phyloP scores from a whole-genome alignment of 2,329 filamentous ascomycete species.

The Cercospora beticola region DNA sequence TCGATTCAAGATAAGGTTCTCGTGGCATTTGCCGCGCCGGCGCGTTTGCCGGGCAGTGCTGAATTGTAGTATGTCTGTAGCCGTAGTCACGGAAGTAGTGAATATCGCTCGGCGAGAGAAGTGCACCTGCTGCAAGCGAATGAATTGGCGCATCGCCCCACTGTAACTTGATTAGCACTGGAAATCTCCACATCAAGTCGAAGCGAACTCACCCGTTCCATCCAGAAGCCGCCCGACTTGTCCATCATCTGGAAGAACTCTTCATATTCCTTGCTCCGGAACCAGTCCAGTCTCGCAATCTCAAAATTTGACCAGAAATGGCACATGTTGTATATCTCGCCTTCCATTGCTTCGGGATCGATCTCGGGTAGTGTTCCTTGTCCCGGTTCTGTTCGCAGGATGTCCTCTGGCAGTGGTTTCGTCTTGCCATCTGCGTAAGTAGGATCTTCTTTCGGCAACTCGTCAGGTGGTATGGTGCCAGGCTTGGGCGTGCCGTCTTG shows the following conservation, averaged over 20 bases:
- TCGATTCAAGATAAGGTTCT: conserved; percentile 64
- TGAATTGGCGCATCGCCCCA: conserved; percentile 99
- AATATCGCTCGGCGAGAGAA: conserved; percentile 78
- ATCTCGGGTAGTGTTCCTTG: conserved; percentile 72
- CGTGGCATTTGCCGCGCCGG: conserved; percentile 81
- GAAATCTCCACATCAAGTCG: conserved; percentile 23
- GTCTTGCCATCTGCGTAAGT: conserved; percentile 66
- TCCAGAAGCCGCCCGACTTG: conserved; percentile 96
- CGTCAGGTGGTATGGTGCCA: conserved; percentile 33
- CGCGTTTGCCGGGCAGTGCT: conserved; percentile 96
- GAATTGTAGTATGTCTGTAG: conserved; percentile 97
- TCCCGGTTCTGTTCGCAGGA: conserved; percentile 72
- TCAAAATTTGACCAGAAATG: conserved; percentile 99
- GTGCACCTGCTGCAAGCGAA: conserved; percentile 87
- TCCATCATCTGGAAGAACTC: conserved; percentile 99
- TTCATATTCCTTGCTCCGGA: conserved; percentile 94
- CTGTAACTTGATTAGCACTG: conserved; percentile 54
- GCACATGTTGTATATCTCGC: conserved; percentile 99
- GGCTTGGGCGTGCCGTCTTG: conserved; percentile 53
- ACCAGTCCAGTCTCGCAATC: conserved; percentile 91
- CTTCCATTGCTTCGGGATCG: conserved; percentile 91
- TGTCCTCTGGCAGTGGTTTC: conserved; percentile 73
- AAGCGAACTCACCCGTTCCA: conserved; percentile 75
- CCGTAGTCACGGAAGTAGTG: conserved; percentile 99
- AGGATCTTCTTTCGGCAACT: conserved; percentile 52